Conservation (phyloP, 352 stramenopile genomes). For the Pythium grandisporangium region DNA sequence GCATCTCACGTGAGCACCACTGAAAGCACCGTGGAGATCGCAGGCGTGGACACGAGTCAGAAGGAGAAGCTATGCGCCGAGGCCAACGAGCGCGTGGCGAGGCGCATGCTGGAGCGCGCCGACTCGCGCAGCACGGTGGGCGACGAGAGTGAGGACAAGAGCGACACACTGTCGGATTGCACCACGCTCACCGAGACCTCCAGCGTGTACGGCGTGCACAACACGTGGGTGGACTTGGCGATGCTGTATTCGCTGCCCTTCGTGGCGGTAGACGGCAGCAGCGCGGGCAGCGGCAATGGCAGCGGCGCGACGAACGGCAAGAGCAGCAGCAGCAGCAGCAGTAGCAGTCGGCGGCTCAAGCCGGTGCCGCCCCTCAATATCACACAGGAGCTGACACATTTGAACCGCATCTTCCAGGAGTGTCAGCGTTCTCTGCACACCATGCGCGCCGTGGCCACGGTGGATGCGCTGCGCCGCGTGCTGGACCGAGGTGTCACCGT, state of each 20-base stretch:
- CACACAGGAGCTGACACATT: constrained; percentile 44
- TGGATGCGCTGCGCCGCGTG: constrained; percentile 65
- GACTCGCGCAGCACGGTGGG: constrained; percentile 8
- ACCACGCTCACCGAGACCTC: constrained; percentile 61
- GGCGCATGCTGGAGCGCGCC: constrained; percentile 32
- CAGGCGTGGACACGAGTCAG: no score
- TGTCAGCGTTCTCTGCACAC: constrained; percentile 68
- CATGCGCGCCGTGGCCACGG: constrained; percentile 57
- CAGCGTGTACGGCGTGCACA: constrained; percentile 66
- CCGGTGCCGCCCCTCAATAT: constrained; percentile 63
- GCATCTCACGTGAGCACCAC: no score
- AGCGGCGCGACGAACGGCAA: no score
- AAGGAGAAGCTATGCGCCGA: constrained; percentile 24
- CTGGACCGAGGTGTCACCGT: constrained; percentile 69
- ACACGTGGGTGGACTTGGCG: constrained; percentile 74
- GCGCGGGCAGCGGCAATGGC: background rate
- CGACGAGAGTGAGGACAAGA: constrained; percentile 55
- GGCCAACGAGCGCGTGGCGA: constrained; percentile 57
- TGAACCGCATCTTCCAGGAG: constrained; percentile 72
- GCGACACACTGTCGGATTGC: constrained; percentile 67
- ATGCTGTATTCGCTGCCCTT: constrained; percentile 72
- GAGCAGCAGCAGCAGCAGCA: constrained; percentile 1
- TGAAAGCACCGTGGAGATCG: no score
- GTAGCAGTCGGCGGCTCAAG: constrained; percentile 27
- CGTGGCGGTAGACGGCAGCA: constrained; percentile 18